Conservation (phyloP, 352 stramenopile species). For the Peronospora belbahrii region DNA sequence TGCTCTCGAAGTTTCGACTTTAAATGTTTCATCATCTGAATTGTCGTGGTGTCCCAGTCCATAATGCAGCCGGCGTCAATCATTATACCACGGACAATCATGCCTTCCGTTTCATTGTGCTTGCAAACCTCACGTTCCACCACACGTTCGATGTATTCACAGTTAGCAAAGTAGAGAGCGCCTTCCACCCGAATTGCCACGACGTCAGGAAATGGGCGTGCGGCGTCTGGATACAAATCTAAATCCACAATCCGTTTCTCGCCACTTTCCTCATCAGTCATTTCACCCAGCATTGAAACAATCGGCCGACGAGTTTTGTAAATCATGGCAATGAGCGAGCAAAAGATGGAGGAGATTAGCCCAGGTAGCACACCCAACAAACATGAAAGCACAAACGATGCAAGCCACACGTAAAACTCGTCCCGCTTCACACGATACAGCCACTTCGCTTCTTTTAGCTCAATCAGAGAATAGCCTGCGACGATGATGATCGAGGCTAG, state of each 20-base stretch:
- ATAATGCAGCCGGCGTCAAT: conserved; percentile 75
- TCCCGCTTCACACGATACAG: conserved; percentile 53
- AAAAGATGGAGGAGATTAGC: conserved; percentile 42
- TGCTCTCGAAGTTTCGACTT: conserved; percentile 48
- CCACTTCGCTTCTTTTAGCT: conserved; percentile 82
- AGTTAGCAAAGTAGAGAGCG: conserved; percentile 68
- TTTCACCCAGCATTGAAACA: conserved; percentile 38
- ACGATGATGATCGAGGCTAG: conserved; percentile 88
- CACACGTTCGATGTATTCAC: conserved; percentile 50
- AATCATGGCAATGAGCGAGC: conserved; percentile 60
- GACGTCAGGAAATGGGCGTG: conserved; percentile 30
- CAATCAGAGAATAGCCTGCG: conserved; percentile 78
- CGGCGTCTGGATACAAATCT: conserved; percentile 14
- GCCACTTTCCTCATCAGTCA: conserved; percentile 28
- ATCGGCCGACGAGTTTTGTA: conserved; percentile 48
- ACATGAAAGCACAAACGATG: conserved; percentile 42
- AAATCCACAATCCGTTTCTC: conserved; percentile 39
- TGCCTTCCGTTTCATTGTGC: conserved; percentile 23
- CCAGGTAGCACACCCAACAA: conserved; percentile 40
- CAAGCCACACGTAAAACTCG: conserved; percentile 62
- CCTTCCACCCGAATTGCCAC: conserved; percentile 56
- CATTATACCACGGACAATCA: conserved; percentile 45
- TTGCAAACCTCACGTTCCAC: conserved; percentile 38
- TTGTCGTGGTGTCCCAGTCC: conserved; percentile 80
- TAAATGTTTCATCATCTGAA: conserved; percentile 83